Evolutionary conservation across 768 basidiomycete genomes (phyloP), one percentile per base, ranked within the genome.

Genomic region (Lactarius sp.): DNA sequence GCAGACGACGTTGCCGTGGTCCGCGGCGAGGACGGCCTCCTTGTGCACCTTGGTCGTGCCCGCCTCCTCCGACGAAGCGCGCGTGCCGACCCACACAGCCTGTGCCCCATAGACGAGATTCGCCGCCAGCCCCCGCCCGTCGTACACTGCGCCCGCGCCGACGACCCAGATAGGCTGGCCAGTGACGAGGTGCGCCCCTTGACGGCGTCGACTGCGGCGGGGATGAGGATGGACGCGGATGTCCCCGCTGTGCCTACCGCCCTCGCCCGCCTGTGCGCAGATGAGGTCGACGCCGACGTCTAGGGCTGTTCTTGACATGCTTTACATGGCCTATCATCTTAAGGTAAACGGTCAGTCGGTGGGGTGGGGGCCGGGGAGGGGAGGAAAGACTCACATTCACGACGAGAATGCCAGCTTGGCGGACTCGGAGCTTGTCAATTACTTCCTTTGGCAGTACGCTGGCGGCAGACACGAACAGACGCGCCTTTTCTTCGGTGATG

Each of bases 301-400:
- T 37, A 96, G 81, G 7, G 91, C 91, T 73, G 89, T 27, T 91
- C 52, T 77, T 66, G 51, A 90, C 90, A 72, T 94, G 91, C 71
- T 94, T 96, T 13, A 93, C 92, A 71, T 94, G 91, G 20, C 95
- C n/a, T n/a, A 96, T 88, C 91, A 93, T 94, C 80, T 83, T 6
- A 33, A 41, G 20, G 27, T 2, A 27, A 27, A 27, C 27, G 27
- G 27, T 27, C 27, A 27, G 27, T 27, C 27, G 27, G 27, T 2
- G 27, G 27, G 27, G 27, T 27, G 27, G 27, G 27, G 1, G 27
- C 27, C 22, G 22, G 27, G 27, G 27, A 27, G 27, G 27, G 27
- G 27, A 27, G 36, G 47, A 53, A 20, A 50, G 44, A 71, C 80
- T 69, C 69, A 85, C 85, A 65, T 95, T 94, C 92, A 94, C 94